Evolutionary conservation across 495 filamentous ascomycete genomes (phyloP).

Genomic region (Penicillium longicatenatum): DNA sequence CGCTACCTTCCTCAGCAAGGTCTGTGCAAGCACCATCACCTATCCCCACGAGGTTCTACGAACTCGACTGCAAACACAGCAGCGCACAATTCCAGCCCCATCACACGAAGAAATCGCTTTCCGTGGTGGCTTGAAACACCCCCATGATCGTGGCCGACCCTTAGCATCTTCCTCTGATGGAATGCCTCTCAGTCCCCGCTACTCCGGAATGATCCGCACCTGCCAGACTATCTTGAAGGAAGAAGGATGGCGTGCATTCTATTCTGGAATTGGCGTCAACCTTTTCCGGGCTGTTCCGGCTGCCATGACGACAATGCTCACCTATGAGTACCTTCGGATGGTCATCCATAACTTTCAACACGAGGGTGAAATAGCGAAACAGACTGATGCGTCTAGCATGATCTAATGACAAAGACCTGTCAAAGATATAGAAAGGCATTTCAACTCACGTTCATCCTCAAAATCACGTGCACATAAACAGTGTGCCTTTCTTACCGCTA

Average conservation of each 20-base stretch:
- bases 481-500: background rate
- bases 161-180: slow-evolving; percentile 57
- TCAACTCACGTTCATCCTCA: slow-evolving; percentile 1
- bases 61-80: slow-evolving; percentile 86
- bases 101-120: slow-evolving; percentile 61
- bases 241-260: slow-evolving; percentile 96
- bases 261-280: slow-evolving; percentile 97
- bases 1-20: slow-evolving; percentile 93
- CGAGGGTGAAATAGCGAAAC: slow-evolving; percentile 45
- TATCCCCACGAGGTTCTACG: slow-evolving; percentile 97
- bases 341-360: slow-evolving; percentile 50
- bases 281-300: slow-evolving; percentile 94
- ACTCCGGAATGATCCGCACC: slow-evolving; percentile 79
- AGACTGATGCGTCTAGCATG: slow-evolving; percentile 19
- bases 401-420: slow-evolving; percentile 21
- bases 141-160: slow-evolving; percentile 44
- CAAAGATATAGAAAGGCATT: slow-evolving; percentile 7
- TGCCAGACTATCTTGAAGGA: slow-evolving; percentile 81
- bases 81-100: slow-evolving; percentile 50
- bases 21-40: slow-evolving; percentile 91
- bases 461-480: slow-evolving; percentile 8
- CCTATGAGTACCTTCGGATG: slow-evolving; percentile 85
- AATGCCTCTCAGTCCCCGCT: slow-evolving; percentile 65
- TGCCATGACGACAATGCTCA: slow-evolving; percentile 95
- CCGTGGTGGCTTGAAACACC: slow-evolving; percentile 59